phyloP scores from a whole-genome alignment of 2,329 filamentous ascomycete genomes.

The Purpureocillium takamizusanense region DNA sequence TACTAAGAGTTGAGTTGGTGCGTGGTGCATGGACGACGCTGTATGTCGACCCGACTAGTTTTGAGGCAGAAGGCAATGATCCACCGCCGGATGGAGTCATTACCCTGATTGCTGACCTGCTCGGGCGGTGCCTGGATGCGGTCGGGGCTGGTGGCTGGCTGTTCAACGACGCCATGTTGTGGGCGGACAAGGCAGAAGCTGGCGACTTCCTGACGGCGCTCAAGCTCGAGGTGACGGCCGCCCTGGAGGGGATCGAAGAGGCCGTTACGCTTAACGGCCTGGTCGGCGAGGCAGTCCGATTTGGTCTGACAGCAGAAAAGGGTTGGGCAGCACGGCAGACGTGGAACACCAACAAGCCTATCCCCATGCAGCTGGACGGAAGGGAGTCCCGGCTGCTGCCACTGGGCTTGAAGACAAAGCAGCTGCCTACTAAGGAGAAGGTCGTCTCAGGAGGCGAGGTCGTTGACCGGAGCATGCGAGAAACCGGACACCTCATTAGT shows the following conservation, averaged over 20 bases:
- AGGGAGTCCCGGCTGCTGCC: slow-evolving; percentile 50
- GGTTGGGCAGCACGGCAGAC: slow-evolving; percentile 15
- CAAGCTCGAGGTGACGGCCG: slow-evolving; percentile 59
- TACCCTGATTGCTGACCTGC: slow-evolving; percentile 59
- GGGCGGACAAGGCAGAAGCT: slow-evolving; percentile 41
- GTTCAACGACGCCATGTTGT: slow-evolving; percentile 46
- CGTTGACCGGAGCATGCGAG: slow-evolving; percentile 57
- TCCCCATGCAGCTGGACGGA: slow-evolving; percentile 30
- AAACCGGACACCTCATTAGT: slow-evolving; percentile 69
- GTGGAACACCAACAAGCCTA: slow-evolving; percentile 31
- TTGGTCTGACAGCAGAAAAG: slow-evolving; percentile 34
- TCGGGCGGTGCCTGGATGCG: slow-evolving; percentile 66
- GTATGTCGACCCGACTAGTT: slow-evolving; percentile 52
- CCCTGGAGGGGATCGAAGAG: slow-evolving; percentile 64
- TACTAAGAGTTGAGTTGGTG: slow-evolving; percentile 64
- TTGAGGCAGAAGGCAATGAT: slow-evolving; percentile 30
- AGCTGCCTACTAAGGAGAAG: slow-evolving; percentile 43
- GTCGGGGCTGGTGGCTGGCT: slow-evolving; percentile 70
- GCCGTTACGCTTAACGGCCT: slow-evolving; percentile 55
- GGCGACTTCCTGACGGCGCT: slow-evolving; percentile 58
- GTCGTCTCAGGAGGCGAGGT: slow-evolving; percentile 62
- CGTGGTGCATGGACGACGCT: slow-evolving; percentile 68
- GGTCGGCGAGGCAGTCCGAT: slow-evolving; percentile 57
- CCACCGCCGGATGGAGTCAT: slow-evolving; percentile 58
- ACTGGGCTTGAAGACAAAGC: slow-evolving; percentile 58